Evolutionary conservation across 192 early-diverging fungal species (phyloP), one percentile per base, ranked within the genome.

Genomic region (Gamsiella multidivaricata): DNA sequence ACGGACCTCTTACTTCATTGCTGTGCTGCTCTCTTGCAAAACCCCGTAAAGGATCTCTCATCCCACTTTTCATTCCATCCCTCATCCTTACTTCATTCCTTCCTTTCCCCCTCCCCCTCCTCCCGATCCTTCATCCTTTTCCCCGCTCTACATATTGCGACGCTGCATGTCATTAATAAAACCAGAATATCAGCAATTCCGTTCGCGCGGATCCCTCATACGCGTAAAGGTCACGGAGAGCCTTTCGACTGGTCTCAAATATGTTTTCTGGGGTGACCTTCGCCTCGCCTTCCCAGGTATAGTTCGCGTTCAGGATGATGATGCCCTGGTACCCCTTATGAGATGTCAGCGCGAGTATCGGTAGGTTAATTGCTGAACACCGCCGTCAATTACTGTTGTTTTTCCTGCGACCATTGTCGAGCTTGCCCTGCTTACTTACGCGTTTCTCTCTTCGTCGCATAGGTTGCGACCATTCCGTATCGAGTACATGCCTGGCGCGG

Each of bases 181-280:
- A 11, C 31, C 37, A 39, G 51, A 65, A 12, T 69, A 60, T 37
- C 67, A 69, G 56, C 53, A 59, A 26, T 59, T 69, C 34, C 57
- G 57, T 14, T 59, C 67, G 0, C 32, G 36, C n/a, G 56, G 56
- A n/a, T 36, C 33, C 22, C 57, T 69, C 22, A 37, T 69, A 17
- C 57, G 67, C 26, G 33, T 69, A 33, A 33, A 51, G 47, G 57
- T 59, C 20, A 60, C 67, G 15, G 14, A 49, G 3, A 59, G 60
- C 26, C 56, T 57, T 5, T 37, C 57, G 12, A 69, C 67, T 5
- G 67, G 54, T 3, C 49, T 45, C 17, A 33, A 43, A 3, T 69
- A 69, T 22, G 26, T 69, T 28, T 69, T 69, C 49, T 69, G 67
- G 67, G 56, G 56, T 0, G 67, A 69, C 50, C 36, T 69, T 26